Conservation (phyloP, 2,329 filamentous ascomycete genomes). For the Phialemonium atrogriseum region DNA sequence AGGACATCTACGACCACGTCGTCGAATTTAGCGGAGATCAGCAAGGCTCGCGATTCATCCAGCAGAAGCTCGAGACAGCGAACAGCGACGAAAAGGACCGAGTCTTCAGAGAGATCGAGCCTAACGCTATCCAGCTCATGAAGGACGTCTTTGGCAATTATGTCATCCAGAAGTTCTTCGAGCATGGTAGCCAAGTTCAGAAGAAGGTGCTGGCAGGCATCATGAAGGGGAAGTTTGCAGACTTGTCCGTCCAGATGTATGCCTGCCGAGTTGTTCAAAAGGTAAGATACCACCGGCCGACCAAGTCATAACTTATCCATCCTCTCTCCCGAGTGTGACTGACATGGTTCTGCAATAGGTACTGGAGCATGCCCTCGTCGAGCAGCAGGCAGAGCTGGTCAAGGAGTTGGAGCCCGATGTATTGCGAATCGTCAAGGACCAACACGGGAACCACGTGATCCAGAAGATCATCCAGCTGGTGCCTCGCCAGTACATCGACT, state of each 20-base stretch:
- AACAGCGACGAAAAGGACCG: slow-evolving; percentile 94
- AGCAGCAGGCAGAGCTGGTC: slow-evolving; percentile 79
- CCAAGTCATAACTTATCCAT: no score
- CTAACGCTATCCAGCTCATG: slow-evolving; percentile 82
- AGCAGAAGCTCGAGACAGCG: slow-evolving; percentile 81
- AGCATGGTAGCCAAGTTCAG: slow-evolving; percentile 88
- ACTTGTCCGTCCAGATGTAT: slow-evolving; percentile 81
- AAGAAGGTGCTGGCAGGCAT: slow-evolving; percentile 78
- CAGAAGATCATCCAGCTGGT: slow-evolving; percentile 86
- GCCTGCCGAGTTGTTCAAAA: slow-evolving; percentile 95
- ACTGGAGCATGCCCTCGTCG: slow-evolving; percentile 81
- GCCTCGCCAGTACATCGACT: slow-evolving; percentile 69
- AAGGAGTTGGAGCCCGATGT: slow-evolving; percentile 74
- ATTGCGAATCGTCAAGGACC: slow-evolving; percentile 69
- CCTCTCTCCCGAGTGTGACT: slow-evolving; percentile 2
- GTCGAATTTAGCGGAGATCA: slow-evolving; percentile 96
- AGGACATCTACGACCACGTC: slow-evolving; percentile 78
- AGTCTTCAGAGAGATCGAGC: slow-evolving; percentile 79
- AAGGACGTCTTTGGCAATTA: slow-evolving; percentile 97
- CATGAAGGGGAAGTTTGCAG: slow-evolving; percentile 79
- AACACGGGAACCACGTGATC: slow-evolving; percentile 94
- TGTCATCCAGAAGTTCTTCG: slow-evolving; percentile 95
- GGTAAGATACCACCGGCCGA: slow-evolving; percentile 37
- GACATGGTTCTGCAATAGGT: slow-evolving; percentile 50
- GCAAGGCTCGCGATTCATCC: slow-evolving; percentile 90